Percentiles rank a stretch among this genome's conserved stretches.
Evolutionary conservation across 345 rosid genomes (phyloP).

Genomic region (Lepidium aucheri): DNA sequence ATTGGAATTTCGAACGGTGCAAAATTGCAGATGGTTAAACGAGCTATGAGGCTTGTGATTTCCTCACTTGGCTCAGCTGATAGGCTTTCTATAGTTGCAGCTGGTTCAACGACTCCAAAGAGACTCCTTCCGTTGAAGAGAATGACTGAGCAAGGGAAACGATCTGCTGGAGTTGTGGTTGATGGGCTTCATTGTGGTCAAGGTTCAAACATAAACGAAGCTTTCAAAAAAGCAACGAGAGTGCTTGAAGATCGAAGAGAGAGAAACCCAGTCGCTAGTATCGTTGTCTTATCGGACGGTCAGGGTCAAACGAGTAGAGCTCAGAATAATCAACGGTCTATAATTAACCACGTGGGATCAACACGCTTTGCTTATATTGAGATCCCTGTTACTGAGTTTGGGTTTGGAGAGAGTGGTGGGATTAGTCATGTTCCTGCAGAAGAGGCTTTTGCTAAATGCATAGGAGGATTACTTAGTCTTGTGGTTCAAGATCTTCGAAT

Average conservation of each 20-base stretch:
- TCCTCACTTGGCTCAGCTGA: conserved; percentile 61
- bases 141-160: conserved; percentile 75
- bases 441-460: conserved; percentile 54
- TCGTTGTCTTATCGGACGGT: conserved; percentile 60
- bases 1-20: conserved; percentile 49
- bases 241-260: conserved; percentile 81
- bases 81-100: conserved; percentile 64
- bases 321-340: conserved; percentile 25
- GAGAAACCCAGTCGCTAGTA: conserved; percentile 64
- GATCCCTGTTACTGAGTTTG: conserved; percentile 53
- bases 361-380: conserved; percentile 68
- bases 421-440: conserved; percentile 48
- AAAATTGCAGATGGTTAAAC: conserved; percentile 61
- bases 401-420: conserved; percentile 47
- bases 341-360: conserved; percentile 32
- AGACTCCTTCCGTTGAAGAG: conserved; percentile 56
- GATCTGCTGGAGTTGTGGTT: conserved; percentile 43
- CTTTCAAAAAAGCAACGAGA: conserved; percentile 65
- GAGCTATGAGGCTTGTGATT: conserved; percentile 56
- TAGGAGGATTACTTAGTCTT: conserved; percentile 52
- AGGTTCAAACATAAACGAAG: conserved; percentile 50
- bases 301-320: conserved; percentile 31
- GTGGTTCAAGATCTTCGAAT: conserved; percentile 69
- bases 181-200: conserved; percentile 56
- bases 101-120: conserved; percentile 39